Evolutionary conservation across 805 yeast species (phyloP), one percentile per base, ranked within the genome.

Genomic region (Saturnispora quitensis): DNA sequence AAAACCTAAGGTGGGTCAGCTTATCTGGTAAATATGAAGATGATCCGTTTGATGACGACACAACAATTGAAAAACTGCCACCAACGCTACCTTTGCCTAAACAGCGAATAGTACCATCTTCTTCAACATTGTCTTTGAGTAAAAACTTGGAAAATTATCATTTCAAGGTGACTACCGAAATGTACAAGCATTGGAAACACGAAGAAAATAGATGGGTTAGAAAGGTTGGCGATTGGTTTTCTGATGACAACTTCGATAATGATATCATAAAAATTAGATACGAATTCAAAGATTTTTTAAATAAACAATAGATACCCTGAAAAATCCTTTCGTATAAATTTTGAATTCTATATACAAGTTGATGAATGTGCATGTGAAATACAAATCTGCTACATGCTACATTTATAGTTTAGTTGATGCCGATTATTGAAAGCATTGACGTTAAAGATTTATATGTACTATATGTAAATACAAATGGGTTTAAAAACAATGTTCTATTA

Each of bases 1-100:
- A 74, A 28, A 74, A 75, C 38, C 62, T 80, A 62, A 62, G 78
- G 53, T 82, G 88, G 88, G 71, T 80, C n/a, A 78, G 75, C 56
- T 55, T 74, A 43, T 68, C 61, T 12, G 75, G 73, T 4, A 68
- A 69, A 42, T 68, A 66, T 36, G 70, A 69, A 38, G 72, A 68
- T 49, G 72, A 68, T 55, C 77, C 80, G 3, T 77, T 81, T 55
- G 73, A 68, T 40, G 80, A 73, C 43, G 65, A 78, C 56, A 63
- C 59, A 2, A 55, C 56, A 9, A 44, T 52, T 6, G 52, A 53
- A n/a, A 28, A 45, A 22, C 28, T 18, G 38, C 47, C 40, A 35
- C 42, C 35, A 12, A 12, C 45, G 44, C 31, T 24, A 8, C 20
- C 34, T 34, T 42, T 9, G 20, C 20, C 35, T 24, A 25, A 20